Percentiles rank a stretch among this genome's conserved stretches.
Evolutionary conservation across 2,329 filamentous ascomycete species (phyloP).

Genomic region (Oidium heveae): DNA sequence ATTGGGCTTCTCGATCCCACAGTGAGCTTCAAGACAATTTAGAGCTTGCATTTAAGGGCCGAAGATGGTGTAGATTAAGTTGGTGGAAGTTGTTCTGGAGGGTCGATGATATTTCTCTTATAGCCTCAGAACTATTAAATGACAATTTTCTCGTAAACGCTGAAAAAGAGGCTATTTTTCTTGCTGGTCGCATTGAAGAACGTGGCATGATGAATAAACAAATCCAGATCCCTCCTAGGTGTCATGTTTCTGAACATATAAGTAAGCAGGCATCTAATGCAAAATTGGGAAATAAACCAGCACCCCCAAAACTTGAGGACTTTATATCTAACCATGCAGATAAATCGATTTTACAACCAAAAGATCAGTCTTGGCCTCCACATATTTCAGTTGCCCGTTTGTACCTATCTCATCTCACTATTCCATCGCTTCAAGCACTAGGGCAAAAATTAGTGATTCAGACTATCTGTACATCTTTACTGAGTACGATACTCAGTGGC

Average conservation of each 20-base stretch:
- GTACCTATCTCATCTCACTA: slow-evolving; percentile 37
- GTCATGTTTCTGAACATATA: slow-evolving; percentile 8
- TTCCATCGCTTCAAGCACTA: slow-evolving; percentile 45
- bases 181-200: slow-evolving; percentile 51
- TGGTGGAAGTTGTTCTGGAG: slow-evolving; percentile 97
- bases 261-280: slow-evolving; percentile 2
- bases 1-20: slow-evolving; percentile 62
- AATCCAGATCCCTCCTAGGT: not conserved
- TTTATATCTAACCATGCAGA: slow-evolving; percentile 6
- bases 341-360: slow-evolving; percentile 2
- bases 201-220: slow-evolving; percentile 21
- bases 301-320: slow-evolving; percentile 5
- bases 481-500: slow-evolving; percentile 27
- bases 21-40: slow-evolving; percentile 60
- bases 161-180: slow-evolving; percentile 60
- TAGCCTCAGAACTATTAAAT: slow-evolving; percentile 53
- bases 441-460: slow-evolving; percentile 53
- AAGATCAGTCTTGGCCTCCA: slow-evolving; percentile 33
- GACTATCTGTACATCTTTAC: slow-evolving; percentile 40
- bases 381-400: slow-evolving; percentile 49
- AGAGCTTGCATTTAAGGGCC: slow-evolving; percentile 50
- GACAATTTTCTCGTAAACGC: slow-evolving; percentile 53
- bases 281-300: slow-evolving; percentile 4
- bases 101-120: slow-evolving; percentile 72
- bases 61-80: slow-evolving; percentile 50